Evolutionary conservation across 805 yeast genomes (phyloP).

Genomic region (Sungouiozyma ichnusensis): DNA sequence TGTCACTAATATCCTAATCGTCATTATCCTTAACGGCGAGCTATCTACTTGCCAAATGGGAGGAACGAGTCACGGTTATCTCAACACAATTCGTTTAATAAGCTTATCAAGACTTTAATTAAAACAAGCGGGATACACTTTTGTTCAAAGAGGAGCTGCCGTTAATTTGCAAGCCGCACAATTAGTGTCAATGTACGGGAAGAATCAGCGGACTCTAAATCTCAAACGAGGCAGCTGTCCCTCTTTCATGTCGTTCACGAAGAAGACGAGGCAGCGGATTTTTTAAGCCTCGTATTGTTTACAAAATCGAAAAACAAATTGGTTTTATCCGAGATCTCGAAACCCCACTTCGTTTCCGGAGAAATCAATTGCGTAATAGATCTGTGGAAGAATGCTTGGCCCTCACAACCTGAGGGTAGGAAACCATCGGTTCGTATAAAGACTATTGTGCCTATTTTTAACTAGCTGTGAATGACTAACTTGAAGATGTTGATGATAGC

Average conservation of each 20-base stretch:
- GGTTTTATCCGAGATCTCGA: not conserved
- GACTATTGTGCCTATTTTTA: too few species aligned
- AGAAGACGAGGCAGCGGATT: not conserved
- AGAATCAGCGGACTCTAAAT: not conserved
- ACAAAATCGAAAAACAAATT: not conserved
- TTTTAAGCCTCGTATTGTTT: not conserved
- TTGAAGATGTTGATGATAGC: too few species aligned
- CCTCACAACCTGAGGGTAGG: not conserved
- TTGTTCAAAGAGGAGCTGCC: not conserved
- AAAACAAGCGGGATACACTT: not conserved
- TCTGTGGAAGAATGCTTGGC: not conserved
- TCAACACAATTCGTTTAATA: too few species aligned
- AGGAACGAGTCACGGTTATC: too few species aligned
- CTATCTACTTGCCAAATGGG: too few species aligned
- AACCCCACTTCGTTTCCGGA: not conserved
- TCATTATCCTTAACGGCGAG: too few species aligned
- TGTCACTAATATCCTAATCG: too few species aligned
- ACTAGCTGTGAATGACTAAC: too few species aligned
- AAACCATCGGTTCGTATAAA: not conserved
- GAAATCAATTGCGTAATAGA: not conserved
- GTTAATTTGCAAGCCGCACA: not conserved
- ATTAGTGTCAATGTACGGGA: not conserved
- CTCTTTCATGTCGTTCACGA: not conserved
- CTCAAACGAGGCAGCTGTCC: not conserved
- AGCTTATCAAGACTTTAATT: too few species aligned